Conservation (phyloP, 129 eudicot species). For the Chrysanthemum makinoi region DNA sequence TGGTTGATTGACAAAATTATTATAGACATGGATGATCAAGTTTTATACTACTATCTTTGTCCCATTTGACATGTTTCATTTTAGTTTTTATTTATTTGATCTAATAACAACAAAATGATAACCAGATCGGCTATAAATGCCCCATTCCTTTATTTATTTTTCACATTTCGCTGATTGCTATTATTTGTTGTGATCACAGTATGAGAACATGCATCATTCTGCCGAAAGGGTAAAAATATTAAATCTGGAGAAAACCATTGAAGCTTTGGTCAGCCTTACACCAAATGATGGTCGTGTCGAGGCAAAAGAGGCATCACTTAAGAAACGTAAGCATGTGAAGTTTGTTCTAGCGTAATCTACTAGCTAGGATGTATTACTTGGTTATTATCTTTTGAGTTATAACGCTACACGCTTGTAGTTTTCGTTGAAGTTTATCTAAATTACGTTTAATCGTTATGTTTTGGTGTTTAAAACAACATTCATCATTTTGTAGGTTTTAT, state of each 20-base stretch:
- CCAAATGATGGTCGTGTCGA: not conserved
- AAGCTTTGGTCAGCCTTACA: slow-evolving; percentile 14
- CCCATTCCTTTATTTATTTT: not conserved
- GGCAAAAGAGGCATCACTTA: slow-evolving; percentile 1
- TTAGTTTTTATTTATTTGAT: not conserved
- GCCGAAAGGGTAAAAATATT: not conserved
- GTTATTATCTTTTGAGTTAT: slow-evolving; percentile 14
- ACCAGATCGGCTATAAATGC: not conserved
- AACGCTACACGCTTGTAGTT: not conserved
- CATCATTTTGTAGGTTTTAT: not conserved
- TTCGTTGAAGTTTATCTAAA: not conserved
- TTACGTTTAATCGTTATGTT: not conserved
- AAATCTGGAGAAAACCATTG: slow-evolving; percentile 22
- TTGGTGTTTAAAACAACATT: not conserved
- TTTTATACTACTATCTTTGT: not conserved
- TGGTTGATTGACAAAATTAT: not conserved
- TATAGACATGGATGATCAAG: not conserved
- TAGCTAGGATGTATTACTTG: not conserved
- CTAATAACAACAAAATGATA: not conserved
- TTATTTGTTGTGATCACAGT: slow-evolving; percentile 7
- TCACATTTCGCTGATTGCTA: not conserved
- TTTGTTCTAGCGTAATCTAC: not conserved
- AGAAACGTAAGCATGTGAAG: slow-evolving; percentile 19
- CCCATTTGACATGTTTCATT: not conserved
- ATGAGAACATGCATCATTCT: slow-evolving; percentile 3